phyloP scores from a whole-genome alignment of 495 filamentous ascomycete genomes.

The Penicillium odoratum region DNA sequence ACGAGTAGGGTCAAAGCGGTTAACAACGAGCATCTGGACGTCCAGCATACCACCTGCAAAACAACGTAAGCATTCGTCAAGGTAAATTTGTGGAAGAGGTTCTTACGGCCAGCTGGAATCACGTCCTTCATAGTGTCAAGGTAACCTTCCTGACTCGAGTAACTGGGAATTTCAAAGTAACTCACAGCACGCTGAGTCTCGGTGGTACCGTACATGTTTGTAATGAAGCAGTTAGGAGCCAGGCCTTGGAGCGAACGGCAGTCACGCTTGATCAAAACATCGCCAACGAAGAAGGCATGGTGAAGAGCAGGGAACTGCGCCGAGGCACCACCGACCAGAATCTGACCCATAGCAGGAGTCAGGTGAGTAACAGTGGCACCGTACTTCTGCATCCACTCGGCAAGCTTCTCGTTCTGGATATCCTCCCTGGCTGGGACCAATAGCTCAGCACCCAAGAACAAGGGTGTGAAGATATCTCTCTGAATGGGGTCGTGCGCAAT shows the following conservation, averaged over 20 bases:
- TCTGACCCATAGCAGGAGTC: conserved; percentile 94
- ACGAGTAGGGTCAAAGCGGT: conserved; percentile 68
- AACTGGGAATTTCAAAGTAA: conserved; percentile 81
- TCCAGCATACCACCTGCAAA: conserved; percentile 71
- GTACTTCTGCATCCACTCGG: conserved; percentile 86
- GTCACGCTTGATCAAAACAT: conserved; percentile 84
- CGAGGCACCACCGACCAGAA: conserved; percentile 82
- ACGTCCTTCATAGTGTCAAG: conserved; percentile 74
- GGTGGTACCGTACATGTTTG: conserved; percentile 92
- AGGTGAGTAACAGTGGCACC: conserved; percentile 83
- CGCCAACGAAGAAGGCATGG: conserved; percentile 90
- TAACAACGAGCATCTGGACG: conserved; percentile 89
- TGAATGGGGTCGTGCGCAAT: conserved; percentile 91
- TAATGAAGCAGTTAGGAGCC: conserved; percentile 75
- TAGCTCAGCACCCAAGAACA: conserved; percentile 82
- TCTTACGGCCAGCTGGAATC: conserved; percentile 71
- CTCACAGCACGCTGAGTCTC: conserved; percentile 86
- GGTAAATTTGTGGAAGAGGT: neutral
- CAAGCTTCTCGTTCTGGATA: conserved; percentile 85
- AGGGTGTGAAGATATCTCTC: conserved; percentile 89
- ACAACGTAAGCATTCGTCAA: neutral
- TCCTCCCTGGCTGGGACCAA: conserved; percentile 81
- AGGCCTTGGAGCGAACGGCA: conserved; percentile 76
- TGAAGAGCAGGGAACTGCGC: conserved; percentile 75
- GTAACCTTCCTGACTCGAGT: conserved; percentile 62